Evolutionary conservation across 2,329 filamentous ascomycete genomes (phyloP), one percentile per base, ranked within the genome.

Genomic region (Fonsecaea pedrosoi): DNA sequence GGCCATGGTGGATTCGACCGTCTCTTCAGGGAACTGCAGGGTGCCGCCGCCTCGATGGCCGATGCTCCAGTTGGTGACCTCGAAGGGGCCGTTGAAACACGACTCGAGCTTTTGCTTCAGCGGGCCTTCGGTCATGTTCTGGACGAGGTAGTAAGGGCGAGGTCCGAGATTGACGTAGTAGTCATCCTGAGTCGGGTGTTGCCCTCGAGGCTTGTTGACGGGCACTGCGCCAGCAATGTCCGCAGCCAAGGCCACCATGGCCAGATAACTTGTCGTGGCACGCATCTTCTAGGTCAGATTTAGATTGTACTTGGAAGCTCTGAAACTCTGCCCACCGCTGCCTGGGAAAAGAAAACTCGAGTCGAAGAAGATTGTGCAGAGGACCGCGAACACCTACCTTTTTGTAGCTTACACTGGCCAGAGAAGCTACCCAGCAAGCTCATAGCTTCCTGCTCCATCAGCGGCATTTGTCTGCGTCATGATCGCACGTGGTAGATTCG

Each of bases 11-110:
- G 85, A 86, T 76, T 89, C 82, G 54, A 80, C 75, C 37, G 86
- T 87, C 77, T 90, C 86, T 78, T 90, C 88, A 18, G 88, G 88
- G 64, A 72, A 85, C 74, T 87, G 83, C 37, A 90, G 79, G 7
- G 87, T 85, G 3, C 82, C 87, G 53, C 72, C 72, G 62, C 88
- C 88, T 13, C 87, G 86, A 74, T 71, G 70, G 25, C 83, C 86
- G 69, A 90, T 86, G 71, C 83, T 85, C 78, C 86, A 90, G 63
- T 78, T 77, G 13, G 83, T 84, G 12, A 83, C 79, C 69, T 79
- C 81, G 74, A 87, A 81, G 10, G 81, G 78, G 67, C 81, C 83
- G 65, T 88, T 84, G 13, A 82, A 81, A 78, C 89, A 90, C 1
- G 83, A 83, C 50, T 83, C 75, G 5, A 91, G 83, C 77, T 85